Evolutionary conservation across 2,329 filamentous ascomycete genomes (phyloP).

Genomic region (Harringtonia aguacate): DNA sequence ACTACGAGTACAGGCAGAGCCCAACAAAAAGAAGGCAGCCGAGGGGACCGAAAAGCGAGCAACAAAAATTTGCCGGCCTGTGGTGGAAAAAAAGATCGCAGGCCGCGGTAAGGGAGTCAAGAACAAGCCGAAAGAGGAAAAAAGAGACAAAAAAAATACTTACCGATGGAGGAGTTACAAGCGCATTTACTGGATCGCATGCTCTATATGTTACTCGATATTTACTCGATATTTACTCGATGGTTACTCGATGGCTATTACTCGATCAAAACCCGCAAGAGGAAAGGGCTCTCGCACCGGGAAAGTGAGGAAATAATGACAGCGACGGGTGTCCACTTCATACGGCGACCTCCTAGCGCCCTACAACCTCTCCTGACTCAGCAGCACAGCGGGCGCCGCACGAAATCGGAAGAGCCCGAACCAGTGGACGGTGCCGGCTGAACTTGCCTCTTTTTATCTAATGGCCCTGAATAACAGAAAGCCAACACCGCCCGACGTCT

Average conservation of each 20-base stretch:
- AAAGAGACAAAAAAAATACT: neutral
- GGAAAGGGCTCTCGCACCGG: too few species aligned
- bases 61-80: neutral
- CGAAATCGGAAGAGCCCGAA: too few species aligned
- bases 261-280: constrained; percentile 30
- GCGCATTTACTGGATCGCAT: neutral
- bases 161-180: neutral
- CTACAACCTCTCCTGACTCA: too few species aligned
- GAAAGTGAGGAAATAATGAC: neutral
- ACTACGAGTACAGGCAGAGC: too few species aligned
- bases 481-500: too few species aligned
- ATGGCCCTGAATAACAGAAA: too few species aligned
- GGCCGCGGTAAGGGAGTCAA: neutral
- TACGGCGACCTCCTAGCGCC: constrained; percentile 1
- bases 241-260: constrained; percentile 32
- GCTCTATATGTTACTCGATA: constrained; percentile 1
- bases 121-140: neutral
- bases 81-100: neutral
- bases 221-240: constrained; percentile 25
- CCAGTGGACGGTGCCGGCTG: too few species aligned
- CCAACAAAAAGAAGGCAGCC: neutral
- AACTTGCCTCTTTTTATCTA: too few species aligned
- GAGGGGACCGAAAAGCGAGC: too few species aligned
- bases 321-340: neutral
- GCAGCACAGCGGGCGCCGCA: too few species aligned